phyloP scores from a whole-genome alignment of 257 asterid species.

The Petunia secreta region DNA sequence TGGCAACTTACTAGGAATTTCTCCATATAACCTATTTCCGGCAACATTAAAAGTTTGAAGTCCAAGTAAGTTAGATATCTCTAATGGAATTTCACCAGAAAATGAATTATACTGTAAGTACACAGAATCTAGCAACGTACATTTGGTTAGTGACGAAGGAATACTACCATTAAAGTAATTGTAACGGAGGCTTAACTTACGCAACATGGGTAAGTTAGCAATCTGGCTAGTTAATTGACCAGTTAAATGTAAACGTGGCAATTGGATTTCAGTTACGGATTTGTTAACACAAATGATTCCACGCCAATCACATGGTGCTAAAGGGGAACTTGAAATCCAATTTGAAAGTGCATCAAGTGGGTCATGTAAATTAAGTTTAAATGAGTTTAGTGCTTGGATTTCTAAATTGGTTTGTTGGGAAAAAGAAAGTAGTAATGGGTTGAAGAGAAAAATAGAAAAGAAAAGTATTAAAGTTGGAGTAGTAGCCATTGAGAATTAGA shows the following conservation, averaged over 20 bases:
- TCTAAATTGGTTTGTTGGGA: constrained; percentile 40
- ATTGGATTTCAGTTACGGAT: constrained; percentile 56
- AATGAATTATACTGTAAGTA: constrained; percentile 54
- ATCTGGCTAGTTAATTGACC: constrained; percentile 54
- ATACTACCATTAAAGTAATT: constrained; percentile 56
- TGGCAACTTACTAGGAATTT: background rate
- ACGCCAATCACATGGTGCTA: constrained; percentile 81
- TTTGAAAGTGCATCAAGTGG: constrained; percentile 54
- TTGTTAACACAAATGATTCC: constrained; percentile 50
- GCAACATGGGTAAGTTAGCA: constrained; percentile 58
- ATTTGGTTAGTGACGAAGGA: constrained; percentile 56
- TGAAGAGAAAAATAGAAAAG: constrained; percentile 28
- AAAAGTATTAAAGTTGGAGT: constrained; percentile 30
- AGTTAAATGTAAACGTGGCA: constrained; percentile 54
- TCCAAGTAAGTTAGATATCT: constrained; percentile 46
- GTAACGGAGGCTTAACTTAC: constrained; percentile 62
- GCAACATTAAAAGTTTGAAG: constrained; percentile 54
- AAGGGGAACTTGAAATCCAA: constrained; percentile 55
- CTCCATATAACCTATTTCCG: constrained; percentile 59
- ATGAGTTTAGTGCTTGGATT: constrained; percentile 54
- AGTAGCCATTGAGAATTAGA: background rate
- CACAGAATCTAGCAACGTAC: constrained; percentile 49
- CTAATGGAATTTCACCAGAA: constrained; percentile 47
- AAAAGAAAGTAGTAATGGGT: constrained; percentile 23
- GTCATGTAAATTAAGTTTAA: constrained; percentile 52